Evolutionary conservation across 2,329 filamentous ascomycete genomes (phyloP), one percentile per base, ranked within the genome.

Genomic region (Xylariales sp.): DNA sequence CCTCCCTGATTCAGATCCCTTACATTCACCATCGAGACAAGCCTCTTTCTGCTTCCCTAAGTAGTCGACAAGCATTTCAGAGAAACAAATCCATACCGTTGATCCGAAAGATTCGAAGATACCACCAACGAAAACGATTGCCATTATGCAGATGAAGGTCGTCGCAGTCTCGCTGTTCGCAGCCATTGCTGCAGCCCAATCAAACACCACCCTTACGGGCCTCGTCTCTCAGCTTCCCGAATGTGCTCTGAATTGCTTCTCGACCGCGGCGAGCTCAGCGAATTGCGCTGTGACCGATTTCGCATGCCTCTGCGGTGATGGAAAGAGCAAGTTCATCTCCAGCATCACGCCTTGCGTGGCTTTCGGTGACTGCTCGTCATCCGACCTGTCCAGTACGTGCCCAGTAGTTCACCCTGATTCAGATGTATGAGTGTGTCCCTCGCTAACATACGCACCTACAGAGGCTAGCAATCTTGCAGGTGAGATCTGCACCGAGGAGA

Each of bases 261-360:
- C 37, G 9, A 27, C 29, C 3, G 48, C 53, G n/a, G 50, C 58
- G 9, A 14, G 43, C 5, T 37, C 44, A 1, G 55, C 55, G 29
- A 40, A 41, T 2, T 61, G 59, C 48, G 38, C 46, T 4, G 38
- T 49, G 2, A 53, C 51, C 7, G 58, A 61, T 31, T 59, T 61
- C 38, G 12, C 28, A 2, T 61, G 59, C 36, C 49, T 61, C 25
- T 61, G 59, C 47, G 47, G 47, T 5, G 20, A 39, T 3, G 50
- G 48, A 7, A 51, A 50, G 31, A n/a, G 37, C 12, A n/a, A 41
- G 2, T 59, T 60, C 43, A 49, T 56, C 44, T 29, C 20, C 8
- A 45, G 34, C 40, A 53, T 58, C 25, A 43, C 24, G 6, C 15
- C 37, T 5, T 61, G 58, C 31, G 41, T 59, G 10, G 24, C 41